phyloP scores from a whole-genome alignment of 768 basidiomycete genomes.

The Boletus edulis region DNA sequence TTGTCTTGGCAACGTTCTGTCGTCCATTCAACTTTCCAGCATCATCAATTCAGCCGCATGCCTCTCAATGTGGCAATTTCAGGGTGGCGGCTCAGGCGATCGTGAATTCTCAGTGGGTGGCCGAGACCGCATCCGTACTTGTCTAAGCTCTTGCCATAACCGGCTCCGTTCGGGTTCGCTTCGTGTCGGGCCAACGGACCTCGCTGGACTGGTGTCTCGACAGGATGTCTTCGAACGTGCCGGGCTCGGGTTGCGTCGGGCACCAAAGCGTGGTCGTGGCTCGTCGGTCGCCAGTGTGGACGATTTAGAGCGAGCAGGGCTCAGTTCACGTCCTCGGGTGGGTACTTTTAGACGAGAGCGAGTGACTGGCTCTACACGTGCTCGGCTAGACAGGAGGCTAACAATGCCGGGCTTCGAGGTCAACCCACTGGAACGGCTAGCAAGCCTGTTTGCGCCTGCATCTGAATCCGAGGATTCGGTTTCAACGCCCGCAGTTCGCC shows the following conservation, averaged over 20 bases:
- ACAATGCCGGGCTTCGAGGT: conserved; percentile 33
- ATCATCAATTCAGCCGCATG: conserved; percentile 11
- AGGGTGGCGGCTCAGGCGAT: conserved; percentile 38
- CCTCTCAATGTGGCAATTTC: conserved; percentile 17
- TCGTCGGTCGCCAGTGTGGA: conserved; percentile 23
- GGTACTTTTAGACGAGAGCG: conserved; percentile 28
- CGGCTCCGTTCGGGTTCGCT: conserved; percentile 42
- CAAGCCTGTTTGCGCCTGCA: conserved; percentile 23
- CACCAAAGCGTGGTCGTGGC: conserved; percentile 34
- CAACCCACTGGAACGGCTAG: conserved; percentile 26
- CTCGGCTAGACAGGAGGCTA: conserved; percentile 37
- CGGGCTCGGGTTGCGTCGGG: conserved; percentile 40
- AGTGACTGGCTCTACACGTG: conserved; percentile 25
- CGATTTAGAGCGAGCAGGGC: conserved; percentile 30
- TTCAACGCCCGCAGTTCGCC: conserved; percentile 23
- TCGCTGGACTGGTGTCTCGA: conserved; percentile 27
- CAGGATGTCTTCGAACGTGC: conserved; percentile 32
- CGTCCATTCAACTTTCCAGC: conserved; percentile 8
- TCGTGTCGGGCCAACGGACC: conserved; percentile 28
- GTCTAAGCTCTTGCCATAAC: conserved; percentile 56
- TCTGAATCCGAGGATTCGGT: conserved; percentile 34
- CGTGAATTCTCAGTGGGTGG: conserved; percentile 43
- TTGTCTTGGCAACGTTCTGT: conserved; percentile 7
- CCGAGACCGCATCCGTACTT: conserved; percentile 46
- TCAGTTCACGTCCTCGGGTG: conserved; percentile 29